Evolutionary conservation across 768 basidiomycete genomes (phyloP), one percentile per base, ranked within the genome.

Genomic region (Agrocybe praecox): DNA sequence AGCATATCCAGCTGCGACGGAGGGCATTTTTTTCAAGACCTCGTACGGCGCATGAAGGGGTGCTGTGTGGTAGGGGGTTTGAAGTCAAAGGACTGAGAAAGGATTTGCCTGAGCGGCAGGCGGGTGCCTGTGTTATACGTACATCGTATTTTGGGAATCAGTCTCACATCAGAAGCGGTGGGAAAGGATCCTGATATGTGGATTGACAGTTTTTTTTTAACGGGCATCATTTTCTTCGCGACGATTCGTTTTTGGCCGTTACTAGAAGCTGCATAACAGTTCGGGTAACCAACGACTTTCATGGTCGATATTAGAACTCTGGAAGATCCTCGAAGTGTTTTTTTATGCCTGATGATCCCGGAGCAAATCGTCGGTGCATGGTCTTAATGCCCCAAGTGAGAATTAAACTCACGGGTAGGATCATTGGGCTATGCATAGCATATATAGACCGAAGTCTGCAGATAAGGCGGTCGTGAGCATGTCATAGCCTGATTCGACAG

Each of bases 111-210:
- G 34, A 17, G 26, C 46, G 17, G 33, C 23, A 12, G 46, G n/a
- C n/a, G 36, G 23, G 46, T 23, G 11, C 7, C 46, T 33, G 23
- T 19, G 53, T 55, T 45, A 48, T 55, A 55, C 47, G 47, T 44
- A 1, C 44, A 34, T 33, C 6, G 45, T 46, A 46, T 34, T 53
- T 46, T 44, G 22, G 51, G 42, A 17, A 53, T 19, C 51, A 52
- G 42, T n/a, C n/a, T n/a, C n/a, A 18, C 51, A 52, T 42, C 40
- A 52, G 46, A 8, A 14, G 45, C 45, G 19, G 19, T 26, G 45
- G 3, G 45, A 46, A 26, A 33, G 26, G 29, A 49, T 49, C 48
- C 36, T 40, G 36, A 40, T 40, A 40, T n/a, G 14, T 40, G 36
- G 12, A 3, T 40, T 40, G 36, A 40, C 17, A 26, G 46, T 15